Evolutionary conservation across 208 protist species (phyloP).

Genomic region (Trypanosoma grayi): DNA sequence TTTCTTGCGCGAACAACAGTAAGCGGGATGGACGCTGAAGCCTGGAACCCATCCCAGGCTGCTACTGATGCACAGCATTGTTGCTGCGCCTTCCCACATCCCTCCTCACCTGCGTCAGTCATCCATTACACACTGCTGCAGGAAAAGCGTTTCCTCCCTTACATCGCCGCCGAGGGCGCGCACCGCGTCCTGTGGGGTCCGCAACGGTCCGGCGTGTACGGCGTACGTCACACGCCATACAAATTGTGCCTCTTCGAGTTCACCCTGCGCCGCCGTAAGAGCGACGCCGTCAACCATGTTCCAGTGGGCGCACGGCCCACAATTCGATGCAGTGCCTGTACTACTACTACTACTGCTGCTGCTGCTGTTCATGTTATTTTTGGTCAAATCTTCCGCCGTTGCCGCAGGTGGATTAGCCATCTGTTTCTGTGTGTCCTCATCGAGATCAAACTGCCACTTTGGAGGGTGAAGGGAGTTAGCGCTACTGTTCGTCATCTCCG

Average conservation of each 20-base stretch:
- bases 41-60: too few relatives aligned
- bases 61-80: too few relatives aligned
- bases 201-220: constrained; percentile 41
- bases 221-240: constrained; percentile 72
- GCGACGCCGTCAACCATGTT: constrained; percentile 27
- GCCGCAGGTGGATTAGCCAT: not conserved
- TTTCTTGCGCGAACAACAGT: too few relatives aligned
- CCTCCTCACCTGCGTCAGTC: not conserved
- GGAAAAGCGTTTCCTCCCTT: constrained; percentile 60
- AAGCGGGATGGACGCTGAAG: too few relatives aligned
- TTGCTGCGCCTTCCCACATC: not conserved
- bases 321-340: not conserved
- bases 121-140: constrained; percentile 75
- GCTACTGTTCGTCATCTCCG: not conserved
- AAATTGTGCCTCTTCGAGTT: not conserved
- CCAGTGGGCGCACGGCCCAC: constrained; percentile 6
- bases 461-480: not conserved
- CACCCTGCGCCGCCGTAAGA: constrained; percentile 1
- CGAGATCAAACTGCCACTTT: constrained; percentile 52
- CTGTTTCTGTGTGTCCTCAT: constrained; percentile 51
- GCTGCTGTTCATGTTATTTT: too few relatives aligned
- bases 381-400: too few relatives aligned
- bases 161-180: constrained; percentile 48
- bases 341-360: too few relatives aligned
- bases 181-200: constrained; percentile 53